Evolutionary conservation across 108 stramenopile genomes (phyloP).

Genomic region (Seminavis robusta): DNA sequence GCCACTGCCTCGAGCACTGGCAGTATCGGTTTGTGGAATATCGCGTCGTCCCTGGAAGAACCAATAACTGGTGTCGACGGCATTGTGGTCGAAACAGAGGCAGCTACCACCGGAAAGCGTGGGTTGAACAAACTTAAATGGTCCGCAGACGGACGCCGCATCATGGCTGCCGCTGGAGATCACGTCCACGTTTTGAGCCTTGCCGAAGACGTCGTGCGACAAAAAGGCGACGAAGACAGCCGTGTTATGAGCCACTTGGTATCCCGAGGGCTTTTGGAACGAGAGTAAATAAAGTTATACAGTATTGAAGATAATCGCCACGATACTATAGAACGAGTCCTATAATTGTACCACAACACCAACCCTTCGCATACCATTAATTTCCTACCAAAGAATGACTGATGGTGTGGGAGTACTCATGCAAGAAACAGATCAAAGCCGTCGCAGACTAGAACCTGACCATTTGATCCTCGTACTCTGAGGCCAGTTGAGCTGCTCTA

Average conservation of each 20-base stretch:
- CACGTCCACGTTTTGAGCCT: constrained; percentile 73
- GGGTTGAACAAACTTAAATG: constrained; percentile 80
- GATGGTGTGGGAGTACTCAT: too few species aligned
- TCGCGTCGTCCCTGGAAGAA: constrained; percentile 73
- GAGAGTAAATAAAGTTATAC: constrained; percentile 20
- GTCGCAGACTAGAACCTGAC: constrained; percentile 55
- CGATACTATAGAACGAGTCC: neutral
- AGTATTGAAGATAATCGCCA: too few species aligned
- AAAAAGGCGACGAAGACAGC: constrained; percentile 73
- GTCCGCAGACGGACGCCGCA: constrained; percentile 74
- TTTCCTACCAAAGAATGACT: neutral
- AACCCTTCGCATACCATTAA: neutral
- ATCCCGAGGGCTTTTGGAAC: constrained; percentile 63
- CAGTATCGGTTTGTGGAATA: constrained; percentile 81
- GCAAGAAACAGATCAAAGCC: too few species aligned
- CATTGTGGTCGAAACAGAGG: constrained; percentile 60
- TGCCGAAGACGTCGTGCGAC: constrained; percentile 67
- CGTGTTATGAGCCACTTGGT: constrained; percentile 58
- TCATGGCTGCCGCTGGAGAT: constrained; percentile 78
- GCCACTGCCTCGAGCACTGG: constrained; percentile 85
- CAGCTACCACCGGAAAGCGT: constrained; percentile 20
- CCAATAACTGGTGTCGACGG: constrained; percentile 78
- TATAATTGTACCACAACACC: neutral
- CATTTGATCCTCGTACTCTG: constrained; percentile 85
- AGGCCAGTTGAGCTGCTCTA: constrained; percentile 49